Base-by-base conservation (phyloP, 306 rosid species). In the Gleditsia sinensis region DNA sequence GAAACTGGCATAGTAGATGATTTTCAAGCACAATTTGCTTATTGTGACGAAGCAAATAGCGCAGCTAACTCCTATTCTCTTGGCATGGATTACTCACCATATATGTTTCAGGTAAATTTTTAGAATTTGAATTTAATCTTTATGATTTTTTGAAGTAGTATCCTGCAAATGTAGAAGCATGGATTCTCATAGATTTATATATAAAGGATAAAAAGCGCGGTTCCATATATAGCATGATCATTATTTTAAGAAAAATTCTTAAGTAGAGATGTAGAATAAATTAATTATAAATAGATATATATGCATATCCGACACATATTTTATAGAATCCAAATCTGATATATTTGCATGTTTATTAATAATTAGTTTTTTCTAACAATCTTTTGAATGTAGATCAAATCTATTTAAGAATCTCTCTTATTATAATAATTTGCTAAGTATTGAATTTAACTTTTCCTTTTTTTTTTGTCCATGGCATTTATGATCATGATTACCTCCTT, bases 41-140 rank as follows among this genome's bases (percentile, higher is more conserved):
- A n/a, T n/a, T 89, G 84, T 51, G 96, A 93, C 75, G 98, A 91
- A 86, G 98, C 94, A 63, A 91, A 88, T 23, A 93, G 96, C 67
- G 81, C 82, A 13, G 66, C 83, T 6, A 28, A 85, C 70, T 78
- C 87, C 11, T 87, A 87, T 55, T 75, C 90, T 69, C 62, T 82
- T 74, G 89, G 77, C 61, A 16, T 78, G 0, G 85, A 80, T 17
- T 72, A 76, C 80, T 5, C 6, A 8, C 78, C 94, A 40, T 80
- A 80, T 77, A 79, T 77, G 48, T 61, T 84, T 81, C 91, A 91
- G 97, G 92, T 91, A 77, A 59, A 61, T 67, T 69, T 49, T 14
- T 1, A 20, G 3, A 2, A 25, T n/a, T 62, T 43, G 6, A 27
- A 50, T 69, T 64, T 48, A 48, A 23, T n/a, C 33, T 80, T 43